These are phyloP conservation scores for Pichia sp. DNA, from an alignment of 1,139 yeast genomes.

Conservation along the genomic window DNA sequence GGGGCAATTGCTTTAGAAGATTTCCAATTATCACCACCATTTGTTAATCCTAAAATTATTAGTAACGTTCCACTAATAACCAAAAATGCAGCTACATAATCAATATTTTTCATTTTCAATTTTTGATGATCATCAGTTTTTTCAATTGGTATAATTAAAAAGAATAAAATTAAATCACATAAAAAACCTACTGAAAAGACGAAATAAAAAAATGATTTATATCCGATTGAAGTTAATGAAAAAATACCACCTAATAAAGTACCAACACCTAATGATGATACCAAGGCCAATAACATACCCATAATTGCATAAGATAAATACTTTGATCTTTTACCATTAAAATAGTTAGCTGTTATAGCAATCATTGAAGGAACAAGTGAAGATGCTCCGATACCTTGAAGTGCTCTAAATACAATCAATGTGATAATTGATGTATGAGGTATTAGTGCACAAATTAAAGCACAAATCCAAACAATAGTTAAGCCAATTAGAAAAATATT, in stretches of 20 bases:
- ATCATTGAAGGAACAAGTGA: constrained; percentile 31
- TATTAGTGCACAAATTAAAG: constrained; percentile 22
- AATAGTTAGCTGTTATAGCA: constrained; percentile 30
- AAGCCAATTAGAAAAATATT: constrained; percentile 23
- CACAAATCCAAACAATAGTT: constrained; percentile 23
- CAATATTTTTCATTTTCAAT: constrained; percentile 23
- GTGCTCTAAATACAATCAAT: constrained; percentile 32
- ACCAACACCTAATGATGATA: constrained; percentile 28
- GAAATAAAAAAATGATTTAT: constrained; percentile 30
- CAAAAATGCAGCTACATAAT: constrained; percentile 26
- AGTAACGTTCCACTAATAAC: constrained; percentile 30
- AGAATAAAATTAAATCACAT: constrained; percentile 15
- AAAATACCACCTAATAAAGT: constrained; percentile 35
- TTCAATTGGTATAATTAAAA: constrained; percentile 25
- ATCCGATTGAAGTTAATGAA: constrained; percentile 28
- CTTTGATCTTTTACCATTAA: constrained; percentile 17
- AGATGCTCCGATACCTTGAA: constrained; percentile 35
- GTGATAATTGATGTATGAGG: constrained; percentile 20
- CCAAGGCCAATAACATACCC: constrained; percentile 22
- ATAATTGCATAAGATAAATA: constrained; percentile 25
- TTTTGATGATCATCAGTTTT: constrained; percentile 17
- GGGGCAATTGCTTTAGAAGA: constrained; percentile 29
- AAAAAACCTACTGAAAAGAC: constrained; percentile 24
- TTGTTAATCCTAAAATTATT: constrained; percentile 32
- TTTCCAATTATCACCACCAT: constrained; percentile 32